Conservation (phyloP, 202 grass and related monocot genomes). For the Dendrocalamus latiflorus region DNA sequence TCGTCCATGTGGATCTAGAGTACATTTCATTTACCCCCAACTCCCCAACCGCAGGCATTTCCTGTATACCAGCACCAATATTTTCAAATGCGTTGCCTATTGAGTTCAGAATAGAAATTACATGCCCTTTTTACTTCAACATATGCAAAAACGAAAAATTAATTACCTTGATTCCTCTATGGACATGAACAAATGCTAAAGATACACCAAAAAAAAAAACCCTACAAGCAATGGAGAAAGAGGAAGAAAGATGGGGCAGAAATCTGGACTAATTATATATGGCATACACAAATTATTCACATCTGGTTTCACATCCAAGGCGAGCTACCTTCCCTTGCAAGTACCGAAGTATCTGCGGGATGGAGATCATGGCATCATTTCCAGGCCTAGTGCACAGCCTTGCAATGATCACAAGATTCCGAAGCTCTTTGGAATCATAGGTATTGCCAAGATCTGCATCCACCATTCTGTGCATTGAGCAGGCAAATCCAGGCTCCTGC, state of each 20-base stretch:
- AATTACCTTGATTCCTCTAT: background rate
- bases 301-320: background rate
- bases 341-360: constrained; percentile 71
- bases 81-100: background rate
- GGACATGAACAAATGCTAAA: background rate
- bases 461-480: constrained; percentile 75
- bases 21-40: too few species aligned
- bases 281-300: background rate
- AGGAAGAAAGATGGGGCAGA: background rate
- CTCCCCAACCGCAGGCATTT: too few species aligned
- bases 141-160: background rate
- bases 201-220: background rate
- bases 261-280: background rate
- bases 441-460: constrained; percentile 76
- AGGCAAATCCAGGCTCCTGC: constrained; percentile 67
- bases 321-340: constrained; percentile 54
- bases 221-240: background rate
- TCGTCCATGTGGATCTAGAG: too few species aligned
- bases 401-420: constrained; percentile 64
- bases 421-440: constrained; percentile 73
- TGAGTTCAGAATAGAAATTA: background rate
- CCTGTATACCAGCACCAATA: background rate
- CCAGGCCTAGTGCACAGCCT: constrained; percentile 69
- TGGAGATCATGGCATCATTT: constrained; percentile 31
- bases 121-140: background rate